A percentile compares a stretch with the other conserved stretches of the same genome.
Conservation (phyloP, 169 alveolate species). For the Neospora caninum region DNA sequence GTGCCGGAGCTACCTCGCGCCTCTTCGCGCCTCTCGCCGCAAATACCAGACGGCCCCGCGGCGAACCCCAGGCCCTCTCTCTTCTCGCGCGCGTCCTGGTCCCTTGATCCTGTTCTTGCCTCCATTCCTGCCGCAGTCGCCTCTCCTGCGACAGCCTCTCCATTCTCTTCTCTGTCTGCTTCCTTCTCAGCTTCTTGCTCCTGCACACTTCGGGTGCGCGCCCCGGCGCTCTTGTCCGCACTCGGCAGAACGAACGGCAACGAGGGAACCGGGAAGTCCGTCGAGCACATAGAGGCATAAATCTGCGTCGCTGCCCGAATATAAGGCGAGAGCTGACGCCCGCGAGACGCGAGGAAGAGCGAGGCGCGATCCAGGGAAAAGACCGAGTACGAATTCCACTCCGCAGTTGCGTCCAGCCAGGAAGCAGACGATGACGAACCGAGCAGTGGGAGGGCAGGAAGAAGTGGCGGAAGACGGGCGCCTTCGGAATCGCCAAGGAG, state of each 20-base stretch:
- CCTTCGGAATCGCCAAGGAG: neutral
- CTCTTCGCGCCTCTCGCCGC: neutral
- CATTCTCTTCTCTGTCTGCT: no score
- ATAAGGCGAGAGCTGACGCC: constrained; percentile 32
- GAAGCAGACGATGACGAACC: neutral
- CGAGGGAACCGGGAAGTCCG: neutral
- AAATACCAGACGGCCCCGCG: neutral
- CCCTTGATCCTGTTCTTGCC: no score
- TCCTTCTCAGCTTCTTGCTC: neutral
- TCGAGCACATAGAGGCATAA: neutral
- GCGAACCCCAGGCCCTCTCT: neutral
- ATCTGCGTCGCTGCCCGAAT: constrained; percentile 36
- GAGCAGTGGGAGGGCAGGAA: neutral
- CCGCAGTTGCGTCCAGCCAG: constrained; percentile 11
- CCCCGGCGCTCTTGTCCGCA: neutral
- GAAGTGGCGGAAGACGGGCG: constrained; percentile 19
- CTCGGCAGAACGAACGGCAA: constrained; percentile 4
- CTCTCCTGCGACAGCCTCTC: no score
- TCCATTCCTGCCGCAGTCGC: no score
- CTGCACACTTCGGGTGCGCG: neutral
- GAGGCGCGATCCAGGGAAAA: constrained; percentile 20
- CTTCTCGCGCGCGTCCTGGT: neutral
- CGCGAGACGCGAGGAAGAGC: neutral
- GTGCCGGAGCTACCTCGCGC: neutral
- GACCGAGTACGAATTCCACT: constrained; percentile 8